Evolutionary conservation across 23 red algal genomes (phyloP).

Genomic region (Gracilariopsis chorda): DNA sequence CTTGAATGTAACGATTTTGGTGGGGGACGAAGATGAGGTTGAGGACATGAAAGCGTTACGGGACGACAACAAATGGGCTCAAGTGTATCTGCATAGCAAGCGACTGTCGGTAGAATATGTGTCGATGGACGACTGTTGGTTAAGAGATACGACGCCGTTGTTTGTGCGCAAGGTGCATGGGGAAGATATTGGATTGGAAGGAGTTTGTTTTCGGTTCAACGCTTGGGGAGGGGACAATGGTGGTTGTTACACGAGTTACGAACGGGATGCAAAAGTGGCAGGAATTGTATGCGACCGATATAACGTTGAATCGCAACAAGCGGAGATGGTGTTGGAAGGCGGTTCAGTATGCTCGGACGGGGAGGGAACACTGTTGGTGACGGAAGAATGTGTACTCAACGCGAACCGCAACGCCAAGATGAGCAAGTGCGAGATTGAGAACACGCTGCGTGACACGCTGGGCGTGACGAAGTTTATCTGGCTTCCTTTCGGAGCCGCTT

Average conservation of each 20-base stretch:
- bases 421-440: slow-evolving; percentile 9
- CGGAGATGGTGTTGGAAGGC: slow-evolving; percentile 70
- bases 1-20: background rate
- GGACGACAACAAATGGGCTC: background rate
- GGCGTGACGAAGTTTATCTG: slow-evolving; percentile 60
- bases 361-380: slow-evolving; percentile 63
- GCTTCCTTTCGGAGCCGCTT: slow-evolving; percentile 59
- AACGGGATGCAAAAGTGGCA: slow-evolving; percentile 34
- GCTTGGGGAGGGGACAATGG: slow-evolving; percentile 70
- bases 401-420: slow-evolving; percentile 43
- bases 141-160: slow-evolving; percentile 66
- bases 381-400: slow-evolving; percentile 70
- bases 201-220: slow-evolving; percentile 69
- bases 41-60: background rate
- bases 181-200: background rate
- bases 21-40: background rate
- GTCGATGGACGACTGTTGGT: slow-evolving; percentile 80
- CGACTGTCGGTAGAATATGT: slow-evolving; percentile 26
- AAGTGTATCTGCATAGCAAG: background rate
- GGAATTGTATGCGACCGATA: slow-evolving; percentile 2
- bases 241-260: slow-evolving; percentile 36
- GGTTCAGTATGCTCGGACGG: slow-evolving; percentile 67
- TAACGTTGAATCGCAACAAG: slow-evolving; percentile 2
- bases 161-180: background rate
- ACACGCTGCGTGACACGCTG: slow-evolving; percentile 6